Conservation (phyloP, 108 stramenopile genomes). For the Nitzschia putrida region DNA sequence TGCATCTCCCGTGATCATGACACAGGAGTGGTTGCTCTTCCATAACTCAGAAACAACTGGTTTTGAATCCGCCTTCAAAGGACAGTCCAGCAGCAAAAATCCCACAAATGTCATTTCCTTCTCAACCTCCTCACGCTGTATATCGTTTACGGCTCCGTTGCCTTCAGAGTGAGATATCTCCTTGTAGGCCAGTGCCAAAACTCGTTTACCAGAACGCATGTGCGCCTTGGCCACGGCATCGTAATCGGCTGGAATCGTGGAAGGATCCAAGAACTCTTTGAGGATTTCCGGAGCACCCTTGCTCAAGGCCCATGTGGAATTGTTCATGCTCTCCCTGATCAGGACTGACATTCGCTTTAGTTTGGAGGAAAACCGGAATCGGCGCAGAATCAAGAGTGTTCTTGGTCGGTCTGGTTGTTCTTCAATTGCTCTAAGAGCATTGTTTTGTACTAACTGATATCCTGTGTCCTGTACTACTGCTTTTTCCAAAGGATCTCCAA, state of each 20-base stretch:
- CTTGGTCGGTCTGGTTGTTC: conserved; percentile 7
- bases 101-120: conserved; percentile 82
- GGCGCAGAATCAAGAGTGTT: conserved; percentile 52
- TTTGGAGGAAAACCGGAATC: conserved; percentile 85
- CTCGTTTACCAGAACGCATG: conserved; percentile 85
- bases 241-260: conserved; percentile 71
- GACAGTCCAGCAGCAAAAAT: conserved; percentile 91
- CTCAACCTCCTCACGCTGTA: conserved; percentile 64
- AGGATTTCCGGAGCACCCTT: conserved; percentile 97
- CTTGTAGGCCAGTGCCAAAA: conserved; percentile 81
- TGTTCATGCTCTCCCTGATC: conserved; percentile 38
- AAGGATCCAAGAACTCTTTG: conserved; percentile 58
- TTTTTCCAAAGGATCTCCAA: conserved; percentile 94
- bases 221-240: conserved; percentile 73
- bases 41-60: conserved; percentile 82
- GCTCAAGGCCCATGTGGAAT: conserved; percentile 53
- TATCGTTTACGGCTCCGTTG: conserved; percentile 27
- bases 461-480: conserved; percentile 84
- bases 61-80: conserved; percentile 89
- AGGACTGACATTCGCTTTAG: conserved; percentile 89
- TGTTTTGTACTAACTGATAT: conserved; percentile 62
- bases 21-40: conserved; percentile 59
- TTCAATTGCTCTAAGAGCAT: conserved; percentile 35
- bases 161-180: conserved; percentile 22
- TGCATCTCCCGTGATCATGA: conserved; percentile 98